Evolutionary conservation across 2,329 filamentous ascomycete genomes (phyloP).

Genomic region (Trichocomaceae sp.): DNA sequence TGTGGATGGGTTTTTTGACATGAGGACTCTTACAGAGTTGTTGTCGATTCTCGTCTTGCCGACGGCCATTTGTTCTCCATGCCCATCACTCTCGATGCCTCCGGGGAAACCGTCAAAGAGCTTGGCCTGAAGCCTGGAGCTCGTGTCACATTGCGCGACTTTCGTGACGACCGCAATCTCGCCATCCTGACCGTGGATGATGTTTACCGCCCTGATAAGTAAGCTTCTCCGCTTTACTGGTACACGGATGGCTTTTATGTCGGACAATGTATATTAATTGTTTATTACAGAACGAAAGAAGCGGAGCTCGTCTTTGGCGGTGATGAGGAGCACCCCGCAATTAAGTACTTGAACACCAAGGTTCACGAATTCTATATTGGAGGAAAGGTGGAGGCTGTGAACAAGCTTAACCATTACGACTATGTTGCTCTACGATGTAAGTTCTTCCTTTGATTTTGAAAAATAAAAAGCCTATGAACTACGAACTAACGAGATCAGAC

Average conservation of each 20-base stretch:
- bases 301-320: slow-evolving; percentile 92
- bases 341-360: slow-evolving; percentile 78
- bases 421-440: slow-evolving; percentile 91
- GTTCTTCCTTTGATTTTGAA: slow-evolving; percentile 25
- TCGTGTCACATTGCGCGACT: slow-evolving; percentile 83
- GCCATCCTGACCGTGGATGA: slow-evolving; percentile 95
- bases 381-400: slow-evolving; percentile 91
- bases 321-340: slow-evolving; percentile 82
- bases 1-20: neutral
- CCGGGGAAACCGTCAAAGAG: slow-evolving; percentile 65
- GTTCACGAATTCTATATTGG: slow-evolving; percentile 87
- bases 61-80: slow-evolving; percentile 92
- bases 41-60: slow-evolving; percentile 76
- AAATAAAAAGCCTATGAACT: no score
- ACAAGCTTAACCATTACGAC: slow-evolving; percentile 96
- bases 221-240: slow-evolving; percentile 37
- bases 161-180: slow-evolving; percentile 91
- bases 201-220: slow-evolving; percentile 94
- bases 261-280: neutral
- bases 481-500: slow-evolving; percentile 46
- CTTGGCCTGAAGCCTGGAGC: slow-evolving; percentile 70
- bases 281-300: slow-evolving; percentile 62
- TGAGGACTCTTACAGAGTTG: slow-evolving; percentile 56
- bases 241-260: neutral
- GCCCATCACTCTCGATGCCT: slow-evolving; percentile 89